Evolutionary conservation across 345 rosid genomes (phyloP).

Genomic region (Tarenaya hassleriana): DNA sequence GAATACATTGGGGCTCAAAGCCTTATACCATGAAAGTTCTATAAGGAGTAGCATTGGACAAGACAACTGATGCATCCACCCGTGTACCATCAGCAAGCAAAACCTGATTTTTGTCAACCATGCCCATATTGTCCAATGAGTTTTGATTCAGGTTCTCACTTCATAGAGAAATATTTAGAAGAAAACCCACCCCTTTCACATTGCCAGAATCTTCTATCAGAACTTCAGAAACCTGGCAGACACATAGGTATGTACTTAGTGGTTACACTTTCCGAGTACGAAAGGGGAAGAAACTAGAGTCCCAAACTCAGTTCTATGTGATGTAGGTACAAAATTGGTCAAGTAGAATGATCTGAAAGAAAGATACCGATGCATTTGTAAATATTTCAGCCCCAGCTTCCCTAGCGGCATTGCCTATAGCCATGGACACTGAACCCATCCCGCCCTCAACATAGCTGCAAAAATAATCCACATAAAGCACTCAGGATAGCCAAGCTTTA

Average conservation of each 20-base stretch:
- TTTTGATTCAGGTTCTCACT: too few species aligned
- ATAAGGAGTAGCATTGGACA: constrained; percentile 89
- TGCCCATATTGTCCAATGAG: constrained; percentile 19
- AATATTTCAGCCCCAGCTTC: constrained; percentile 80
- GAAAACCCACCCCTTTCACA: constrained; percentile 55
- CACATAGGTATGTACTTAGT: constrained; percentile 1
- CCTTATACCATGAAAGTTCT: constrained; percentile 80
- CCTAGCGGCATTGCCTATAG: constrained; percentile 67
- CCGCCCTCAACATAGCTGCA: constrained; percentile 83
- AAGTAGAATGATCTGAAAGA: constrained; percentile 1
- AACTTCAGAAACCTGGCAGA: constrained; percentile 49
- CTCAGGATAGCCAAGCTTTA: neutral
- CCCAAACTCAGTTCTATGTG: neutral
- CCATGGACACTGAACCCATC: constrained; percentile 75
- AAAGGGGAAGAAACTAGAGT: constrained; percentile 5
- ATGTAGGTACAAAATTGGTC: neutral
- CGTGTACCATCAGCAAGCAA: constrained; percentile 64
- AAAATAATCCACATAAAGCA: neutral
- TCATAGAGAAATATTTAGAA: constrained; percentile 9
- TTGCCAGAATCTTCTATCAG: constrained; percentile 40
- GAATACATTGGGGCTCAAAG: too few species aligned
- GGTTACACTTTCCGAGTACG: neutral
- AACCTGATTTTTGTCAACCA: constrained; percentile 39
- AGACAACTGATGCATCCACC: constrained; percentile 55
- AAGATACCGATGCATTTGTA: constrained; percentile 55